Evolutionary conservation across 2,329 filamentous ascomycete genomes (phyloP).

Genomic region (Calonectria pseudoturangicola): DNA sequence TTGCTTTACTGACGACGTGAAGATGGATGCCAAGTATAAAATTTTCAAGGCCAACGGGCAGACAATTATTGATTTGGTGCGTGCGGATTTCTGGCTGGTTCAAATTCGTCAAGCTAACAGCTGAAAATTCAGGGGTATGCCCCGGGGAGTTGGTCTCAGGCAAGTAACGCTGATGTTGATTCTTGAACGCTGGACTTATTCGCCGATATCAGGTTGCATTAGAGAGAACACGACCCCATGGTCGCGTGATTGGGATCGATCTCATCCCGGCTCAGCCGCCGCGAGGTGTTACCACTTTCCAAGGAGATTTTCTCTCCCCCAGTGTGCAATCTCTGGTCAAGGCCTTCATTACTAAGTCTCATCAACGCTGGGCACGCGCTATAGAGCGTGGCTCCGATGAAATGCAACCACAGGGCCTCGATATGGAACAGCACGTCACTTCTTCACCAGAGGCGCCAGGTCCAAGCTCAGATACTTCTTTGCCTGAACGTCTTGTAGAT

Average conservation of each 20-base stretch:
- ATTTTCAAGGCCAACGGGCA: conserved; percentile 84
- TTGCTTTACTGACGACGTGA: conserved; percentile 28
- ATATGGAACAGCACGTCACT: conserved; percentile 72
- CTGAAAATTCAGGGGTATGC: conserved; percentile 80
- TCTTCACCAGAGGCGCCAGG: conserved; percentile 14
- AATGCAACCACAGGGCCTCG: conserved; percentile 64
- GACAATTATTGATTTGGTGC: conserved; percentile 91
- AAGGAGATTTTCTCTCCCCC: conserved; percentile 91
- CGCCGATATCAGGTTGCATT: conserved; percentile 80
- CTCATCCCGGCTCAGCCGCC: conserved; percentile 95
- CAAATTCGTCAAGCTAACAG: conserved; percentile 36
- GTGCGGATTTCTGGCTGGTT: conserved; percentile 48
- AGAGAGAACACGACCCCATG: conserved; percentile 83
- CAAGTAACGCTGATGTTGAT: conserved; percentile 55
- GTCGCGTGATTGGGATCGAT: conserved; percentile 92
- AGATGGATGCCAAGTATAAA: conserved; percentile 89
- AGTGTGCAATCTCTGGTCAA: conserved; percentile 85
- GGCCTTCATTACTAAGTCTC: conserved; percentile 80
- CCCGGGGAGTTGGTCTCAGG: conserved; percentile 83
- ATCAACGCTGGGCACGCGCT: conserved; percentile 51
- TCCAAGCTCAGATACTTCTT: conserved; percentile 39
- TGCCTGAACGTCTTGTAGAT: conserved; percentile 78
- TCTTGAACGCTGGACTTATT: not conserved
- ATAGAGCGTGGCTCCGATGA: conserved; percentile 26
- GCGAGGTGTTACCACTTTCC: conserved; percentile 92